phyloP scores from a whole-genome alignment of 345 rosid genomes.

The Mercurialis annua region DNA sequence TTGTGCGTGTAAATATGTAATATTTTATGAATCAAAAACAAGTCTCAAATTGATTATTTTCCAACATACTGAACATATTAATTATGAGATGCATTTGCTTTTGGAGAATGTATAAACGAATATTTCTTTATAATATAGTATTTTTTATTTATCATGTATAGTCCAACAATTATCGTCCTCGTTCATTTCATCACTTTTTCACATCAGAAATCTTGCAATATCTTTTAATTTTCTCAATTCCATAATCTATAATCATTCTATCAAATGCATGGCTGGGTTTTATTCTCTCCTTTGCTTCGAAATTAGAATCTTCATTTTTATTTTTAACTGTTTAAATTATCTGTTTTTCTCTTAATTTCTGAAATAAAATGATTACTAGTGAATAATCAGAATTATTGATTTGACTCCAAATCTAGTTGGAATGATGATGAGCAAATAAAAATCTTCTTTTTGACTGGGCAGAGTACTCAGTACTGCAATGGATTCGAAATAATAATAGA shows the following conservation, averaged over 20 bases:
- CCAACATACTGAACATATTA: no score
- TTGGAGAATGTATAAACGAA: conserved; percentile 8
- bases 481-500: background rate
- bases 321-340: background rate
- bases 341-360: background rate
- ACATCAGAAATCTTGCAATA: conserved; percentile 12
- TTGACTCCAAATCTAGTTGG: no score
- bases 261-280: no score
- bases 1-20: no score
- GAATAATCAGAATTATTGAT: no score
- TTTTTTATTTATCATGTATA: conserved; percentile 18
- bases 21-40: no score
- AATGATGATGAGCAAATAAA: no score
- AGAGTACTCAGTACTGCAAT: no score
- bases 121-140: conserved; percentile 7
- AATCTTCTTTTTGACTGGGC: no score
- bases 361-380: background rate
- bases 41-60: no score
- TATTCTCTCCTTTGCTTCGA: no score
- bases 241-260: background rate
- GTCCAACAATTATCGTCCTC: conserved; percentile 7
- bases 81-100: conserved; percentile 11
- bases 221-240: conserved; percentile 4
- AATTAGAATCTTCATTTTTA: background rate
- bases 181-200: conserved; percentile 22